These are phyloP conservation scores for Testicularia cyperi DNA, from an alignment of 1,284 basidiomycete genomes.

Conservation along the genomic window DNA sequence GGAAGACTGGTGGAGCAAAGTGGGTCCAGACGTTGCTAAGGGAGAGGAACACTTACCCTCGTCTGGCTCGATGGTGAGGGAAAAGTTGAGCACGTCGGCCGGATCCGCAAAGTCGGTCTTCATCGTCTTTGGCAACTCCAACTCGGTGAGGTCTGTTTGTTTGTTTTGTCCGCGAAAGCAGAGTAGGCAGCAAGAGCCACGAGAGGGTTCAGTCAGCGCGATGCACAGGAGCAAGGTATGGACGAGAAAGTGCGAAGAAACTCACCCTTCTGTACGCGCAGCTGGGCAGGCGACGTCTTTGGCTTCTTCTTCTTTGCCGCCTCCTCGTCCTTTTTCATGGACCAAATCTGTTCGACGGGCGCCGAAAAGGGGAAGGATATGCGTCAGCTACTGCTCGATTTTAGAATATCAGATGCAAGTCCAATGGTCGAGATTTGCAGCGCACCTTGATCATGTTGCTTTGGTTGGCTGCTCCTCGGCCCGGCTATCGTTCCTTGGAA, in stretches of 20 bases:
- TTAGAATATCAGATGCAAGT: not conserved
- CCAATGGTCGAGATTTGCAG: too few relatives aligned
- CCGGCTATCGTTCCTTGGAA: too few relatives aligned
- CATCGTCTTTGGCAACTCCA: constrained; percentile 95
- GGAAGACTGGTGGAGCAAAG: too few relatives aligned
- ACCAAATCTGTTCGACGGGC: constrained; percentile 46
- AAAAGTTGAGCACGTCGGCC: constrained; percentile 91
- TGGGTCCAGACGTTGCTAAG: too few relatives aligned
- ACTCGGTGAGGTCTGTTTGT: constrained; percentile 84
- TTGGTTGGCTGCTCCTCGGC: too few relatives aligned
- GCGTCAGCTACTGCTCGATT: not conserved
- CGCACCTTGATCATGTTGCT: constrained; percentile 3
- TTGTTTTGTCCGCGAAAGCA: not conserved
- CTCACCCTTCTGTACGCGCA: constrained; percentile 95
- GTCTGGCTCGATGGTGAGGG: constrained; percentile 89
- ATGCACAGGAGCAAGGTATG: too few relatives aligned
- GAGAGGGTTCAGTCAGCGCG: too few relatives aligned
- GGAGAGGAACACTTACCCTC: constrained; percentile 86
- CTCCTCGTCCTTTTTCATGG: constrained; percentile 57
- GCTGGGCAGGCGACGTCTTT: constrained; percentile 94
- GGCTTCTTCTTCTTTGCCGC: constrained; percentile 54
- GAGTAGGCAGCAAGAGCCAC: too few relatives aligned
- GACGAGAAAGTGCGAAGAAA: too few relatives aligned
- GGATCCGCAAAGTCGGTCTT: constrained; percentile 89
- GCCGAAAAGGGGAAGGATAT: too few relatives aligned